Conservation (phyloP, 169 alveolate genomes). For the Cryptosporidium baileyi region DNA sequence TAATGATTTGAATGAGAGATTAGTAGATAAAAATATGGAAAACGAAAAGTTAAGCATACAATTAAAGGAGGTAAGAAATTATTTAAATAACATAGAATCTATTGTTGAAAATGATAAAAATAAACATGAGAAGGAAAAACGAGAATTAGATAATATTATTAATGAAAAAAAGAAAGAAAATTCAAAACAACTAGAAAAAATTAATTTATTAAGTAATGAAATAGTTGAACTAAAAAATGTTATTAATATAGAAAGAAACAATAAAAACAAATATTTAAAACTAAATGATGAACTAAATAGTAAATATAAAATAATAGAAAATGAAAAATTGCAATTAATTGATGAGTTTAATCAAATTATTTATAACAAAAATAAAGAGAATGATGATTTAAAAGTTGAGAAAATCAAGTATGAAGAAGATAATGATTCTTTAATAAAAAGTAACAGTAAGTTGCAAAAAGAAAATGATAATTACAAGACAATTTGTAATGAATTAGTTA, state of each 20-base stretch:
- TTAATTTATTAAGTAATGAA: constrained; percentile 1
- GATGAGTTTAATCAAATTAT: constrained; percentile 20
- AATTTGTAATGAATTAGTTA: constrained; percentile 10
- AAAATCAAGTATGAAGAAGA: constrained; percentile 4
- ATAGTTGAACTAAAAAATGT: background rate
- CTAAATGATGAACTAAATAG: constrained; percentile 2
- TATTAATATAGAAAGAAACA: background rate
- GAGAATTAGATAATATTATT: constrained; percentile 24
- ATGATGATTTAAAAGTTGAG: constrained; percentile 22
- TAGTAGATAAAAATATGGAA: background rate
- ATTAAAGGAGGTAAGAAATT: background rate
- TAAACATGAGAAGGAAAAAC: constrained; percentile 4
- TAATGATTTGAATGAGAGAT: background rate
- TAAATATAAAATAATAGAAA: background rate
- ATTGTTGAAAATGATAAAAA: background rate
- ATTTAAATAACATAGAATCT: background rate
- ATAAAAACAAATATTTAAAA: background rate
- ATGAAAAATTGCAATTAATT: background rate
- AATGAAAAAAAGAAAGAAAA: constrained; percentile 17
- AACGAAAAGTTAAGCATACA: background rate
- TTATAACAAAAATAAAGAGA: constrained; percentile 1
- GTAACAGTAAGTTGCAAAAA: background rate
- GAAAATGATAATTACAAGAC: constrained; percentile 21
- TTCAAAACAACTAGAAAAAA: constrained; percentile 21
- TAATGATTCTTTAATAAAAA: background rate